These are phyloP conservation scores for Kregervanrija delftensis DNA, from an alignment of 805 yeast species.

Conservation along the genomic window DNA sequence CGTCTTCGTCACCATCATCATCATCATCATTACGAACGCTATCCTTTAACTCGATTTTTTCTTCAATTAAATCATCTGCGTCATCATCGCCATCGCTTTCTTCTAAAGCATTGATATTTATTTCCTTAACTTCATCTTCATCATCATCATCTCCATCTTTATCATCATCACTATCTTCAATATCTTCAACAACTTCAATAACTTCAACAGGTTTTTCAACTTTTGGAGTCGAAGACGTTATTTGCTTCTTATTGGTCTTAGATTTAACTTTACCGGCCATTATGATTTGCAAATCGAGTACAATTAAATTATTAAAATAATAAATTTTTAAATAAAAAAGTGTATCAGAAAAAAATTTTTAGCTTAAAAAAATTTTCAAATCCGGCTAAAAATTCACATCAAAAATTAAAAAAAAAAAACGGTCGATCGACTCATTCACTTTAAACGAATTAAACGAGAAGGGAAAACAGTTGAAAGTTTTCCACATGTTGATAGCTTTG, in stretches of 20 bases:
- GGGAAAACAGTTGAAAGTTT: no score
- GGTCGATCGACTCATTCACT: no score
- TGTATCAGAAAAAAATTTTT: neutral
- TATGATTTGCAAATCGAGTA: neutral
- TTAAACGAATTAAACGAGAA: no score
- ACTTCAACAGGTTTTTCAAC: constrained; percentile 23
- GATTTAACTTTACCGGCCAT: constrained; percentile 20
- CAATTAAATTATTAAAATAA: neutral
- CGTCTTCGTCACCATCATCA: constrained; percentile 42
- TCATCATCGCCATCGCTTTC: constrained; percentile 40
- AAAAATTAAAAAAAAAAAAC: no score
- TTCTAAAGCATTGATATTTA: constrained; percentile 16
- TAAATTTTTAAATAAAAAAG: neutral
- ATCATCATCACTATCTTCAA: constrained; percentile 19
- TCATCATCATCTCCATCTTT: constrained; percentile 28
- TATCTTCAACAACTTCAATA: constrained; percentile 26
- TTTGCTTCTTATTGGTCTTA: constrained; percentile 18
- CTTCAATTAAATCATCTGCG: constrained; percentile 14
- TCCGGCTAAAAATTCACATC: no score
- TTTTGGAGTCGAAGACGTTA: constrained; percentile 6
- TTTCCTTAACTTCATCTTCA: constrained; percentile 32
- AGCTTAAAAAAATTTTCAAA: no score
- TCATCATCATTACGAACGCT: constrained; percentile 24
- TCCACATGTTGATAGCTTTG: no score
- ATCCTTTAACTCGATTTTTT: constrained; percentile 8